These are phyloP conservation scores for Mycocalia duriaeana DNA, from an alignment of 1,284 basidiomycete genomes.

Conservation along the genomic window DNA sequence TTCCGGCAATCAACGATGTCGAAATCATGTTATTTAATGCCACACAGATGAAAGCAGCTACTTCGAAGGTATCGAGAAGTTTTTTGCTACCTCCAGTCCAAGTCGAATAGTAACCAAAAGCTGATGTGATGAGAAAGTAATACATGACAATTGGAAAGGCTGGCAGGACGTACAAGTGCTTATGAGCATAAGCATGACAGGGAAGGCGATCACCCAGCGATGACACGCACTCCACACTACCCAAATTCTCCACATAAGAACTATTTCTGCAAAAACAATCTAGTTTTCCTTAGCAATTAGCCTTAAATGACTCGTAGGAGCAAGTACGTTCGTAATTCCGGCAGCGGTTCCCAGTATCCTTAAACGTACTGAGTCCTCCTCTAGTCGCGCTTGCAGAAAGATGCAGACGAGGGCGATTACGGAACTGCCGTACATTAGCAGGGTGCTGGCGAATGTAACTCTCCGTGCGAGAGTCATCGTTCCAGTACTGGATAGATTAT, in stretches of 20 bases:
- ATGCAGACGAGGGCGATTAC: no score
- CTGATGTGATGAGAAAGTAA: neutral
- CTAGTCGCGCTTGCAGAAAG: no score
- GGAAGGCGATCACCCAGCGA: neutral
- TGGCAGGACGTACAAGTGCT: neutral
- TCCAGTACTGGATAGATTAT: no score
- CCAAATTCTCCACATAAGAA: neutral
- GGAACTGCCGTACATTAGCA: no score
- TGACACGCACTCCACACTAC: neutral
- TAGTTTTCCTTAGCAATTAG: no score
- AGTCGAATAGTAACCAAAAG: neutral
- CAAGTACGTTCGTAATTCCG: no score
- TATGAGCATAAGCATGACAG: neutral
- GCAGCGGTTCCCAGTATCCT: no score
- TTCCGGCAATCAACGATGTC: neutral
- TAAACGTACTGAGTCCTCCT: no score
- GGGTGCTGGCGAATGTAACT: no score
- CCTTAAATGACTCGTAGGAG: no score
- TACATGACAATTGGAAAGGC: neutral
- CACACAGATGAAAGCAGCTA: neutral
- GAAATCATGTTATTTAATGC: neutral
- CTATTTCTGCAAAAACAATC: neutral
- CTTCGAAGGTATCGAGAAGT: neutral
- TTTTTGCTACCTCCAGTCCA: neutral
- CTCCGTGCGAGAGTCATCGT: no score